Conservation (phyloP, 345 rosid species). For the Populus alba region DNA sequence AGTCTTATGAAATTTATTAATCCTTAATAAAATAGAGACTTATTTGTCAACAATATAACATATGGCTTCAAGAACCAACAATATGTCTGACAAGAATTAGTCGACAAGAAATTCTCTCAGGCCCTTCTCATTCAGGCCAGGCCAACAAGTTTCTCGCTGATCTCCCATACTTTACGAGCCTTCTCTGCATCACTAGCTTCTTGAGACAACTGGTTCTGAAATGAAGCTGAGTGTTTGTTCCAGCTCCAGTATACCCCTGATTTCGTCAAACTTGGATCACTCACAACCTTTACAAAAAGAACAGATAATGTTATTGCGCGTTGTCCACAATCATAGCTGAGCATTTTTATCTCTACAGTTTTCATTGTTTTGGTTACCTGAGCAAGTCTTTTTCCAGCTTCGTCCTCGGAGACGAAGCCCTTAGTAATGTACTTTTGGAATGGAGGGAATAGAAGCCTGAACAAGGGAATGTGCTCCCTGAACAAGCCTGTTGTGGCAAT, state of each 20-base stretch:
- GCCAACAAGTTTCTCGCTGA: slow-evolving; percentile 95
- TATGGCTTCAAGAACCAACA: too few species aligned
- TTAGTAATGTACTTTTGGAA: slow-evolving; percentile 97
- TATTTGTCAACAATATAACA: too few species aligned
- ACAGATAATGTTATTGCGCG: background rate
- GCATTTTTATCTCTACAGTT: background rate
- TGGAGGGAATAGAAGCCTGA: slow-evolving; percentile 87
- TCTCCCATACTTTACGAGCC: slow-evolving; percentile 92
- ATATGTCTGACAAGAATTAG: background rate
- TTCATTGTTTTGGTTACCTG: slow-evolving; percentile 49
- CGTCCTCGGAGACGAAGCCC: slow-evolving; percentile 90
- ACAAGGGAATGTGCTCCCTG: slow-evolving; percentile 91
- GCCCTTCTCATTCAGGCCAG: slow-evolving; percentile 45
- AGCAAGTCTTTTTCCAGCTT: slow-evolving; percentile 89
- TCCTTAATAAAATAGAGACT: too few species aligned
- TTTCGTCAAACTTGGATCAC: slow-evolving; percentile 82
- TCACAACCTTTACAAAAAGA: slow-evolving; percentile 55
- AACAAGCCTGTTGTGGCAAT: slow-evolving; percentile 96
- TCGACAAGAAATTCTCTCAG: background rate
- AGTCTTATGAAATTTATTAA: too few species aligned
- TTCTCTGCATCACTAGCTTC: slow-evolving; percentile 87
- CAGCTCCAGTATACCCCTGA: slow-evolving; percentile 99
- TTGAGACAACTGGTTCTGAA: slow-evolving; percentile 86
- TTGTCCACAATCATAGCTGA: background rate
- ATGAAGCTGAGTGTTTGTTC: slow-evolving; percentile 92